Evolutionary conservation across 129 eudicot genomes (phyloP).

Genomic region (Pseudognaphalium luteoalbum): DNA sequence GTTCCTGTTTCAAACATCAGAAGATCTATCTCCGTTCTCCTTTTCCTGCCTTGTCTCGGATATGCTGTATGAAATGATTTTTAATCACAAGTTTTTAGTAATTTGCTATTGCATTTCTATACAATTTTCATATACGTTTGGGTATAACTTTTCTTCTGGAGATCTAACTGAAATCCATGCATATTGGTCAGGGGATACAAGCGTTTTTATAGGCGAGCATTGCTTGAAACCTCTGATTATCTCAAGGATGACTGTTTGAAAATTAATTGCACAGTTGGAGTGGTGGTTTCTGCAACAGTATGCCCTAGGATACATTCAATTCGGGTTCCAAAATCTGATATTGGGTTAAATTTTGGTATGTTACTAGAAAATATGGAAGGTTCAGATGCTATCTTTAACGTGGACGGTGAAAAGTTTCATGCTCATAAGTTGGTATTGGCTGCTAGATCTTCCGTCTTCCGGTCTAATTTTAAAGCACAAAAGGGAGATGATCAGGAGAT

Average conservation of each 20-base stretch:
- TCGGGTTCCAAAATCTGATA: conserved; percentile 74
- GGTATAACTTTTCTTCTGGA: not conserved
- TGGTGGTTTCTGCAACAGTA: conserved; percentile 79
- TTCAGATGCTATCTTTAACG: conserved; percentile 69
- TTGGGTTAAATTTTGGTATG: conserved; percentile 77
- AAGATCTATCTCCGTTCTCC: not conserved
- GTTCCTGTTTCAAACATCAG: not conserved
- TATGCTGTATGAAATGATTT: not conserved
- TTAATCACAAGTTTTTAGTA: not conserved
- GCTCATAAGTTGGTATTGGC: conserved; percentile 90
- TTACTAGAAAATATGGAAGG: conserved; percentile 78
- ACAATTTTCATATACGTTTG: not conserved
- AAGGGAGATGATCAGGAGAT: conserved; percentile 59
- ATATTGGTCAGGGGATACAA: conserved; percentile 72
- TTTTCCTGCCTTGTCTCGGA: not conserved
- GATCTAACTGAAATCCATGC: not conserved
- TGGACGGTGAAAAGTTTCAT: conserved; percentile 68
- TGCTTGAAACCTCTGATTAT: conserved; percentile 78
- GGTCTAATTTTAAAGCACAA: conserved; percentile 40
- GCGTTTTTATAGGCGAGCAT: conserved; percentile 69
- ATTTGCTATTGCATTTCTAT: not conserved
- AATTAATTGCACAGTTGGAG: conserved; percentile 90
- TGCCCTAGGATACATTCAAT: conserved; percentile 69
- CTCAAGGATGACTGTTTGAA: conserved; percentile 89
- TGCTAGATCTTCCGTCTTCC: conserved; percentile 75